phyloP scores from a whole-genome alignment of 345 rosid species.

The Excoecaria cochinchinensis region DNA sequence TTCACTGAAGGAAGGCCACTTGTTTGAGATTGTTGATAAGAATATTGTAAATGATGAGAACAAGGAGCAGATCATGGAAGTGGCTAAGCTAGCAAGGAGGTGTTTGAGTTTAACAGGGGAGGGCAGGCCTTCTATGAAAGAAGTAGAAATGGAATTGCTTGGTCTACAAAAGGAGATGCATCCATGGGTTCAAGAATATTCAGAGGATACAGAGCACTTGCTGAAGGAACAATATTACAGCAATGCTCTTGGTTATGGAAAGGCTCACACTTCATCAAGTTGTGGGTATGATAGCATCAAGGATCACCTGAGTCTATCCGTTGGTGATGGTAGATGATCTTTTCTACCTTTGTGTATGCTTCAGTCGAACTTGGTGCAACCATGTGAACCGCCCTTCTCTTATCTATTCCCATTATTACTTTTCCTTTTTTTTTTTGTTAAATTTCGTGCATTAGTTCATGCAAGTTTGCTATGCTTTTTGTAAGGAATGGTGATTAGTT shows the following conservation, averaged over 20 bases:
- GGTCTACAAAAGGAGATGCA: not conserved
- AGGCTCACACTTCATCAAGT: not conserved
- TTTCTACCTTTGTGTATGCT: not conserved
- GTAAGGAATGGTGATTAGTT: too few species aligned
- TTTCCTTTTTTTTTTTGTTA: too few species aligned
- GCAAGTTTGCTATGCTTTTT: too few species aligned
- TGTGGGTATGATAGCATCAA: not conserved
- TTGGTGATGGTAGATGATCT: not conserved
- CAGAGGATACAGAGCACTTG: not conserved
- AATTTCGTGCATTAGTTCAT: too few species aligned
- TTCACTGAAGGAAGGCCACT: slow-evolving; percentile 15
- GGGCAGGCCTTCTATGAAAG: slow-evolving; percentile 32
- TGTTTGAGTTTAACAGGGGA: slow-evolving; percentile 28
- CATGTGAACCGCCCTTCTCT: too few species aligned
- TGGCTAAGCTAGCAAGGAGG: slow-evolving; percentile 10
- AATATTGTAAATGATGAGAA: slow-evolving; percentile 7
- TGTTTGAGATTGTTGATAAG: slow-evolving; percentile 24
- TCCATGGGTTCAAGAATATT: not conserved
- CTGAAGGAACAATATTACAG: not conserved
- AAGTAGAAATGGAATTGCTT: slow-evolving; percentile 37
- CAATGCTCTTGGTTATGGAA: not conserved
- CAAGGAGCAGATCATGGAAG: slow-evolving; percentile 12
- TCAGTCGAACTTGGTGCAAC: not conserved
- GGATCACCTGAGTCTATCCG: not conserved
- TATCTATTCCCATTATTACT: too few species aligned